These are phyloP conservation scores for Isoetes taiwanensis DNA, from an alignment of 75 land plant genomes.

Conservation along the genomic window DNA sequence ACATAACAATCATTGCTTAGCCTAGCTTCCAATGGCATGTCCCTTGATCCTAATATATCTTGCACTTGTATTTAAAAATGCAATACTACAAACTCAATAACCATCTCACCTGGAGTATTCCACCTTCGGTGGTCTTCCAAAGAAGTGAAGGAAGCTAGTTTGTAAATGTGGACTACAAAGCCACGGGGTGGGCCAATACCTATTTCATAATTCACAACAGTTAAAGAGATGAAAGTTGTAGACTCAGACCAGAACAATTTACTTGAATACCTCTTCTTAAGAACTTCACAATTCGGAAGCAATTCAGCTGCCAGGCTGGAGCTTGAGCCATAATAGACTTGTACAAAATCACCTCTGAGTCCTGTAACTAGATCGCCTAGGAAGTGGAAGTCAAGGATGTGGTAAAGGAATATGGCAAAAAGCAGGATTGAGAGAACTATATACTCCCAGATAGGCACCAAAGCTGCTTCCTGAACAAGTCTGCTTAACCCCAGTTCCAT, in stretches of 20 bases:
- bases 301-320: slow-evolving; percentile 33
- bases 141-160: slow-evolving; percentile 65
- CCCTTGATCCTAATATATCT: not conserved
- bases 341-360: slow-evolving; percentile 33
- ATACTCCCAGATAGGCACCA: slow-evolving; percentile 36
- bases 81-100: not conserved
- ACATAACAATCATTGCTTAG: not conserved
- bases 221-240: not conserved
- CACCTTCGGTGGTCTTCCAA: slow-evolving; percentile 61
- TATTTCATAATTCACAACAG: slow-evolving; percentile 6
- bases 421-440: slow-evolving; percentile 10
- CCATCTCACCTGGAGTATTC: slow-evolving; percentile 47
- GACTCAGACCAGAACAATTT: not conserved
- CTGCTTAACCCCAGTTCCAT: slow-evolving; percentile 11
- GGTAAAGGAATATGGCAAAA: slow-evolving; percentile 30
- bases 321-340: slow-evolving; percentile 26
- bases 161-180: slow-evolving; percentile 85
- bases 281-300: slow-evolving; percentile 38
- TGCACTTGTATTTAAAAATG: not conserved
- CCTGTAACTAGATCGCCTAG: slow-evolving; percentile 42
- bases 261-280: slow-evolving; percentile 35
- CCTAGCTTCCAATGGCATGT: not conserved
- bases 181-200: slow-evolving; percentile 83
- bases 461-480: slow-evolving; percentile 19
- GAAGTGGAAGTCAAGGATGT: slow-evolving; percentile 56